Conservation (phyloP, 805 yeast genomes). For the Ogataea polymorpha region DNA sequence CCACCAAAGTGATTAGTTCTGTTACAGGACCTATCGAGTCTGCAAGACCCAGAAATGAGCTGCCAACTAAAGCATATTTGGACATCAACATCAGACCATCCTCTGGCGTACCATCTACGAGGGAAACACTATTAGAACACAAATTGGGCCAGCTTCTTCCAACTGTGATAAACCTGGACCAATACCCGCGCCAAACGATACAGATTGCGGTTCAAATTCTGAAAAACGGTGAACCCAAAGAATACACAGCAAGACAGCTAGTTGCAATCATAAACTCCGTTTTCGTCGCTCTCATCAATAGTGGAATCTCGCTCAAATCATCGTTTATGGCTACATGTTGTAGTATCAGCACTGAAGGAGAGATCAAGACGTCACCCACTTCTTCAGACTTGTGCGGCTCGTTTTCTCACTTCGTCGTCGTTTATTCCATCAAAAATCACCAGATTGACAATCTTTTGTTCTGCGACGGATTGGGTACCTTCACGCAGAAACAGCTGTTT, state of each 20-base stretch:
- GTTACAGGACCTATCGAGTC: constrained; percentile 88
- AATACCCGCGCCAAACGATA: constrained; percentile 76
- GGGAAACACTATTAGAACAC: constrained; percentile 77
- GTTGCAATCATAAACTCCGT: constrained; percentile 71
- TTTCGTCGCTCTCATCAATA: constrained; percentile 72
- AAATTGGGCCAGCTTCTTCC: constrained; percentile 60
- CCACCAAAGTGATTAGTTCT: constrained; percentile 62
- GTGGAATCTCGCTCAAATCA: constrained; percentile 67
- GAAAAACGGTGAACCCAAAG: constrained; percentile 46
- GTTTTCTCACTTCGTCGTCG: constrained; percentile 63
- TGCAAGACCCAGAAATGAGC: constrained; percentile 75
- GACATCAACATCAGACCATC: constrained; percentile 81
- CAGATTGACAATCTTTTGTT: constrained; percentile 55
- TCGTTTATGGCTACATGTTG: constrained; percentile 58
- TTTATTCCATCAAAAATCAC: constrained; percentile 52
- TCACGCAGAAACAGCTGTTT: constrained; percentile 54
- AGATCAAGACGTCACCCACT: constrained; percentile 44
- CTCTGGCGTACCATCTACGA: constrained; percentile 63
- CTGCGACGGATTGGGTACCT: constrained; percentile 70
- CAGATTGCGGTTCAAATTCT: constrained; percentile 67
- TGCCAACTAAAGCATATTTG: constrained; percentile 72
- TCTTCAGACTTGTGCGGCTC: constrained; percentile 40
- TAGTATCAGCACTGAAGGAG: constrained; percentile 19
- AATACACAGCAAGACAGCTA: constrained; percentile 46
- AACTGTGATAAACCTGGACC: constrained; percentile 54